Conservation (phyloP, 306 rosid species). For the Notholithocarpus densiflorus region DNA sequence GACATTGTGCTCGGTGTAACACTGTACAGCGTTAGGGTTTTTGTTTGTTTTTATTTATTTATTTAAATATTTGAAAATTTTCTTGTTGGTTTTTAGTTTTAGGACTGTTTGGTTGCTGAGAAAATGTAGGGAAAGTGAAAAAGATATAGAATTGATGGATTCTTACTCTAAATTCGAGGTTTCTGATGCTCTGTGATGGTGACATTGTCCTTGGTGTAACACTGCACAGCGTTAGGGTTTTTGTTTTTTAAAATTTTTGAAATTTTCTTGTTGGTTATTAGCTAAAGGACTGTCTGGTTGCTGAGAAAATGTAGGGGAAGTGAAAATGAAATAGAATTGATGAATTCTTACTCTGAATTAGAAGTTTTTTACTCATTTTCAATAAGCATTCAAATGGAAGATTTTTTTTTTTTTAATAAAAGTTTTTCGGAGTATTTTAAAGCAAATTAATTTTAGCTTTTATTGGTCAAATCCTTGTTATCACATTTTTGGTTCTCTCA, state of each 20-base stretch:
- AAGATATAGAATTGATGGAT: too few species aligned
- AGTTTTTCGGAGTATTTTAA: too few species aligned
- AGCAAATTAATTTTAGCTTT: too few species aligned
- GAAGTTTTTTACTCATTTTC: background rate
- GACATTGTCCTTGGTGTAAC: conserved; percentile 3
- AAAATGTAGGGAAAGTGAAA: too few species aligned
- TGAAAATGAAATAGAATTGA: background rate
- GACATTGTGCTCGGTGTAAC: conserved; percentile 1
- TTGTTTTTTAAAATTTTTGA: background rate
- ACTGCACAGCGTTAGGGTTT: background rate
- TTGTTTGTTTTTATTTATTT: background rate
- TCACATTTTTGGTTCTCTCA: too few species aligned
- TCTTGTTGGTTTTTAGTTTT: too few species aligned
- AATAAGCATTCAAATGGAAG: too few species aligned
- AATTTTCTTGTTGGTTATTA: background rate
- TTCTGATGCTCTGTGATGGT: background rate
- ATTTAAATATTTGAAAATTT: too few species aligned
- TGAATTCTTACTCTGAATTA: background rate
- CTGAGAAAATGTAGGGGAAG: background rate
- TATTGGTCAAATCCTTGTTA: too few species aligned
- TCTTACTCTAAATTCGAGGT: too few species aligned
- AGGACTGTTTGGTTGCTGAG: too few species aligned
- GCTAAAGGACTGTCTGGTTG: background rate
- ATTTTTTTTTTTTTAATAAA: too few species aligned
- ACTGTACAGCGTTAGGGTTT: background rate